Evolutionary conservation across 2,329 filamentous ascomycete species (phyloP).

Genomic region (Thelonectria discophora): DNA sequence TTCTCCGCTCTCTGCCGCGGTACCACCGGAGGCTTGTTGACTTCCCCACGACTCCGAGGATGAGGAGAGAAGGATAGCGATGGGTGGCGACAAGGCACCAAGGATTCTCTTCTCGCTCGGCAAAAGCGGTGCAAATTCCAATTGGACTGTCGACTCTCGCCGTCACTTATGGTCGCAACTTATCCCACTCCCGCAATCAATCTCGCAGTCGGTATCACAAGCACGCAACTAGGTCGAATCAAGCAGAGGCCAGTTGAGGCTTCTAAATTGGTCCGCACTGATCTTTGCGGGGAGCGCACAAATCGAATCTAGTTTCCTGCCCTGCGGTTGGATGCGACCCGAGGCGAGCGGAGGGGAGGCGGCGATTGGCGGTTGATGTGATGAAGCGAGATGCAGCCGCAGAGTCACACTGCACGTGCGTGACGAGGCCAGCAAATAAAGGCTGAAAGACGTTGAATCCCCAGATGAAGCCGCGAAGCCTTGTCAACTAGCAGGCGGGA

Average conservation of each 20-base stretch:
- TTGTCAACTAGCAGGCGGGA: conserved; percentile 8
- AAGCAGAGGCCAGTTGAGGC: not conserved
- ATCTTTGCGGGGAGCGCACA: conserved; percentile 4
- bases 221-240: conserved; percentile 4
- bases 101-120: conserved; percentile 7
- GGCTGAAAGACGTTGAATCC: conserved; percentile 7
- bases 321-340: conserved; percentile 23
- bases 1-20: conserved; percentile 15
- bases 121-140: conserved; percentile 14
- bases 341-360: conserved; percentile 37
- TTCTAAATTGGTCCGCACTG: conserved; percentile 14
- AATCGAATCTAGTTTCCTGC: not conserved
- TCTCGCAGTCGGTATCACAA: not conserved
- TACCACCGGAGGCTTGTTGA: conserved; percentile 4
- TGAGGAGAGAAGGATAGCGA: not conserved
- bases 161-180: conserved; percentile 13
- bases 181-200: not conserved
- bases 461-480: conserved; percentile 23
- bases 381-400: conserved; percentile 36
- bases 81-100: not conserved
- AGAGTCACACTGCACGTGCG: conserved; percentile 39
- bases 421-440: conserved; percentile 28
- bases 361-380: conserved; percentile 40
- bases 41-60: conserved; percentile 18
- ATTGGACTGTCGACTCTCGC: conserved; percentile 24